These are phyloP conservation scores for Zelopaecilomyces penicillatus DNA, from an alignment of 2,329 filamentous ascomycete species.

Conservation along the genomic window DNA sequence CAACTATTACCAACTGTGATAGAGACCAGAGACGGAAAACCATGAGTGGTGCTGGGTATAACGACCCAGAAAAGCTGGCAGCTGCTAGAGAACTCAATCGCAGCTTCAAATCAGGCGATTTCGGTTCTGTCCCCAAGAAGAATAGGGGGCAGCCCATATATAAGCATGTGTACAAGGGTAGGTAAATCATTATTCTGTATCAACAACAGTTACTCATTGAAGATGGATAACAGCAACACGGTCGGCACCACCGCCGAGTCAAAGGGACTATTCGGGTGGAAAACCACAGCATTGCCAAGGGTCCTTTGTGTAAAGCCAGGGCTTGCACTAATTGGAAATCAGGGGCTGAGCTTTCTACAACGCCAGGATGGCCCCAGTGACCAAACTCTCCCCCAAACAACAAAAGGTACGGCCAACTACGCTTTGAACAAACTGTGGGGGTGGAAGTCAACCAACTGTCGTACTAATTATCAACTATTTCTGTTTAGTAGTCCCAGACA, in stretches of 20 bases:
- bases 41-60: constrained; percentile 14
- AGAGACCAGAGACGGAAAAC: not conserved
- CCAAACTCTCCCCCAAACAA: no score
- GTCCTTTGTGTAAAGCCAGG: not conserved
- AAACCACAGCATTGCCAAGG: no score
- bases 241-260: constrained; percentile 11
- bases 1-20: not conserved
- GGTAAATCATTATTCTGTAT: no score
- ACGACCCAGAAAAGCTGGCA: constrained; percentile 17
- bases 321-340: constrained; percentile 12
- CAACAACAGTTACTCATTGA: no score
- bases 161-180: no score
- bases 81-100: constrained; percentile 19
- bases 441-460: no score
- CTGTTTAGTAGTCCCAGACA: no score
- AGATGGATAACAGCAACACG: not conserved
- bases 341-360: constrained; percentile 15
- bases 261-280: constrained; percentile 10
- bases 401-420: no score
- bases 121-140: constrained; percentile 1
- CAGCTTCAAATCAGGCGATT: constrained; percentile 16
- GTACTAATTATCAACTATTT: no score
- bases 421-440: no score
- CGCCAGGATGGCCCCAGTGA: not conserved
- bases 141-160: not conserved